phyloP scores from a whole-genome alignment of 129 eudicot genomes.

The Oenanthe sinensis region DNA sequence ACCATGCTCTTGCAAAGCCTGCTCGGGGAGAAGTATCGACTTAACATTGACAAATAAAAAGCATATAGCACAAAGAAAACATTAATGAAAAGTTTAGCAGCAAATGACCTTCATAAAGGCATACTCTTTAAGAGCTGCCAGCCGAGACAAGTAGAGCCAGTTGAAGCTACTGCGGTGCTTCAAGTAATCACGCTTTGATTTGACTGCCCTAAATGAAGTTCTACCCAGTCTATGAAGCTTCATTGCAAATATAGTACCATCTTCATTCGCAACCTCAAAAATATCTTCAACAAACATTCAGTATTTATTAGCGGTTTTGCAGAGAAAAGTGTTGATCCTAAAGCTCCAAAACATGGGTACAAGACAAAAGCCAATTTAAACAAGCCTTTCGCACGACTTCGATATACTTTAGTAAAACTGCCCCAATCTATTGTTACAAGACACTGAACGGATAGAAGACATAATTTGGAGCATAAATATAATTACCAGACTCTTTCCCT shows the following conservation, averaged over 20 bases:
- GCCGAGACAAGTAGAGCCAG: slow-evolving; percentile 91
- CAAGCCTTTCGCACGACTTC: background rate
- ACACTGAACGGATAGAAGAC: background rate
- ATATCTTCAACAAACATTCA: slow-evolving; percentile 42
- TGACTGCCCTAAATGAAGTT: slow-evolving; percentile 88
- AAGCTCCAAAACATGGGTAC: background rate
- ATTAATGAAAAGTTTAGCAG: background rate
- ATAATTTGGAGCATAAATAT: background rate
- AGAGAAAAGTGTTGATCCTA: background rate
- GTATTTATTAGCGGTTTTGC: background rate
- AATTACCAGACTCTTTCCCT: slow-evolving; percentile 87
- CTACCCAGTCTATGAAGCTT: slow-evolving; percentile 94
- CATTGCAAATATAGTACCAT: slow-evolving; percentile 82
- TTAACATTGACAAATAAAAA: background rate
- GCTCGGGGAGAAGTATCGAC: background rate
- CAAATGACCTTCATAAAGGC: slow-evolving; percentile 84
- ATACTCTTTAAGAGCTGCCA: slow-evolving; percentile 94
- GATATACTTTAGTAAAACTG: background rate
- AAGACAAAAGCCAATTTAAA: background rate
- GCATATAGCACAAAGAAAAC: slow-evolving; percentile 6
- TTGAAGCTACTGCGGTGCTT: slow-evolving; percentile 80
- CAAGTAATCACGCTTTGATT: slow-evolving; percentile 90
- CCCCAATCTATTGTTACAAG: background rate
- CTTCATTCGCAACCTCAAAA: slow-evolving; percentile 95
- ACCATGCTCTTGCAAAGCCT: slow-evolving; percentile 93